Conservation (phyloP, 495 filamentous ascomycete species). For the Jackrogersella multiformis region DNA sequence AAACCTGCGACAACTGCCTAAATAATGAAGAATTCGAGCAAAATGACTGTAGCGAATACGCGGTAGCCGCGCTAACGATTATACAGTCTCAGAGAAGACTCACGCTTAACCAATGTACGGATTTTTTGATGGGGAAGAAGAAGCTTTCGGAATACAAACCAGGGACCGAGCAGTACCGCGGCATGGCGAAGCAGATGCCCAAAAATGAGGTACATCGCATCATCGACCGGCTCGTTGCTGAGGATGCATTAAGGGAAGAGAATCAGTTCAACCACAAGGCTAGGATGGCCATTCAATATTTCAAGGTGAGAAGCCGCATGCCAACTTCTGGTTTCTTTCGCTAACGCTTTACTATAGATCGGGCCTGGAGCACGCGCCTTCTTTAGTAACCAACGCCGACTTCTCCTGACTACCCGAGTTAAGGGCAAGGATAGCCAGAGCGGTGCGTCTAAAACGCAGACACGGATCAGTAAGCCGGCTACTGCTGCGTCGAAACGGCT, state of each 20-base stretch:
- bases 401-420: slow-evolving; percentile 48
- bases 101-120: slow-evolving; percentile 63
- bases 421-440: slow-evolving; percentile 42
- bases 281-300: slow-evolving; percentile 52
- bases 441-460: slow-evolving; percentile 23
- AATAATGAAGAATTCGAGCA: slow-evolving; percentile 68
- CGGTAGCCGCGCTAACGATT: slow-evolving; percentile 70
- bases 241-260: slow-evolving; percentile 60
- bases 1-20: slow-evolving; percentile 86
- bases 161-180: slow-evolving; percentile 49
- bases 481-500: slow-evolving; percentile 45
- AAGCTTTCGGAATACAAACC: slow-evolving; percentile 49
- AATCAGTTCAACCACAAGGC: slow-evolving; percentile 48
- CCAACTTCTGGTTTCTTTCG: slow-evolving; percentile 64
- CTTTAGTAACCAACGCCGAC: slow-evolving; percentile 42
- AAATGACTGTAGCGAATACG: slow-evolving; percentile 79
- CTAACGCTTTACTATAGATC: slow-evolving; percentile 54
- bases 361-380: slow-evolving; percentile 44
- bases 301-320: slow-evolving; percentile 52
- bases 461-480: slow-evolving; percentile 34
- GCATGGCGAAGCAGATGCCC: slow-evolving; percentile 56
- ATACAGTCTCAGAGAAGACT: slow-evolving; percentile 64
- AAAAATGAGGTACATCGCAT: slow-evolving; percentile 60
- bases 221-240: slow-evolving; percentile 53
- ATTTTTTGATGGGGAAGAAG: slow-evolving; percentile 58